A percentile compares a stretch with the other conserved stretches of the same genome.
Evolutionary conservation across 2,329 filamentous ascomycete species (phyloP).

Genomic region (Phaeophleospora eucalypticola): DNA sequence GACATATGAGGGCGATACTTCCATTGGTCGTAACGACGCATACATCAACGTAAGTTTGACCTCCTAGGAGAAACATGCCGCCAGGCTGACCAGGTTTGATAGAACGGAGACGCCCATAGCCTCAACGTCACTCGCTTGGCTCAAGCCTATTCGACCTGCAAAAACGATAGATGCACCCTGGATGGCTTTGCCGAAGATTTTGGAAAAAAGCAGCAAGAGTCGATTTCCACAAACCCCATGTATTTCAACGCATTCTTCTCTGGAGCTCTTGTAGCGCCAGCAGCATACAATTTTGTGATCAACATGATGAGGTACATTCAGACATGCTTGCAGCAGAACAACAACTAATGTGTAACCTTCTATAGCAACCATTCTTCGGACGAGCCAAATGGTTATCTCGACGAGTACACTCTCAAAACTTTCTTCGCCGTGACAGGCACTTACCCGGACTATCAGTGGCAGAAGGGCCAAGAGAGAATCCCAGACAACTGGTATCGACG

Average conservation of each 20-base stretch:
- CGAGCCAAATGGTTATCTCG: slow-evolving; percentile 21
- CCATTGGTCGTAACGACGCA: slow-evolving; percentile 25
- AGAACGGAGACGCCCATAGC: slow-evolving; percentile 22
- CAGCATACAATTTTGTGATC: slow-evolving; percentile 26
- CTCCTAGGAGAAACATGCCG: too few species aligned
- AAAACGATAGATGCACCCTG: slow-evolving; percentile 15
- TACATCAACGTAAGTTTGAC: too few species aligned
- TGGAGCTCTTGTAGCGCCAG: slow-evolving; percentile 21
- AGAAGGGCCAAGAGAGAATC: slow-evolving; percentile 21
- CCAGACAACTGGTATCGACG: slow-evolving; percentile 23
- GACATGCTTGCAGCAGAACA: too few species aligned
- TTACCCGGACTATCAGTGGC: slow-evolving; percentile 13
- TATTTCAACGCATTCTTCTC: slow-evolving; percentile 30
- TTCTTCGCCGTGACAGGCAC: slow-evolving; percentile 23
- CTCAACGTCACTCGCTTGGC: slow-evolving; percentile 20
- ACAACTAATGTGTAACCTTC: too few species aligned
- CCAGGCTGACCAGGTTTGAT: too few species aligned
- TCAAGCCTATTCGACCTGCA: slow-evolving; percentile 10
- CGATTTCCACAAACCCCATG: slow-evolving; percentile 31
- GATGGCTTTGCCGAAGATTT: slow-evolving; percentile 19
- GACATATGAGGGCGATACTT: slow-evolving; percentile 34
- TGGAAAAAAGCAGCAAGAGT: slow-evolving; percentile 17
- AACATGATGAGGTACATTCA: slow-evolving; percentile 25
- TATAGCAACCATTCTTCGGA: slow-evolving; percentile 26
- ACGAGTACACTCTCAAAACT: slow-evolving; percentile 19